phyloP scores from a whole-genome alignment of 352 stramenopile species.

The Pythium pyrilobum region DNA sequence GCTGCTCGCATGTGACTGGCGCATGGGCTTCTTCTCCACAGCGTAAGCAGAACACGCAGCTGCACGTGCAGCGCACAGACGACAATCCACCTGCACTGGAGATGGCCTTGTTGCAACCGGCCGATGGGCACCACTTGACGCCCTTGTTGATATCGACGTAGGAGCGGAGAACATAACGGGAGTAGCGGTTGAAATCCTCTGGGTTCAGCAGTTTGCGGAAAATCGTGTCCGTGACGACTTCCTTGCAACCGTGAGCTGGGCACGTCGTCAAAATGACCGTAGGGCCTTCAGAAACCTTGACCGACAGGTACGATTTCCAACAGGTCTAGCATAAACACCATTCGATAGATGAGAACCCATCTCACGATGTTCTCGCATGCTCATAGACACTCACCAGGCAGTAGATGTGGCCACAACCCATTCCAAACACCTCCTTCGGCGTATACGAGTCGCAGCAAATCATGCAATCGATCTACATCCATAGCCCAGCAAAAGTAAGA shows the following conservation, averaged over 20 bases:
- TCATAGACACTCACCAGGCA: slow-evolving; percentile 83
- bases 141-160: slow-evolving; percentile 98
- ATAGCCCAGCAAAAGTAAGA: slow-evolving; percentile 5
- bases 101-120: slow-evolving; percentile 95
- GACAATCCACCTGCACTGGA: slow-evolving; percentile 75
- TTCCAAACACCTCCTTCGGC: slow-evolving; percentile 71
- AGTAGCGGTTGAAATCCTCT: slow-evolving; percentile 86
- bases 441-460: slow-evolving; percentile 95
- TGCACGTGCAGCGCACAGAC: slow-evolving; percentile 78
- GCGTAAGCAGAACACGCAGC: slow-evolving; percentile 86
- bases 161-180: slow-evolving; percentile 90
- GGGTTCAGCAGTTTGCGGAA: slow-evolving; percentile 62
- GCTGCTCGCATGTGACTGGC: slow-evolving; percentile 90
- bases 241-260: slow-evolving; percentile 93
- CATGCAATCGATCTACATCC: slow-evolving; percentile 59
- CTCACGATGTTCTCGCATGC: background rate
- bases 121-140: slow-evolving; percentile 96
- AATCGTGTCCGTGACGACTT: slow-evolving; percentile 72
- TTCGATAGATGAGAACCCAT: background rate
- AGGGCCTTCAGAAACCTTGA: slow-evolving; percentile 90
- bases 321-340: slow-evolving; percentile 41
- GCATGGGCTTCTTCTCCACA: slow-evolving; percentile 97
- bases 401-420: slow-evolving; percentile 97
- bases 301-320: slow-evolving; percentile 81
- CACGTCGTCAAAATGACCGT: slow-evolving; percentile 94